Evolutionary conservation across 2,329 filamentous ascomycete species (phyloP).

Genomic region (Neurospora sp.): DNA sequence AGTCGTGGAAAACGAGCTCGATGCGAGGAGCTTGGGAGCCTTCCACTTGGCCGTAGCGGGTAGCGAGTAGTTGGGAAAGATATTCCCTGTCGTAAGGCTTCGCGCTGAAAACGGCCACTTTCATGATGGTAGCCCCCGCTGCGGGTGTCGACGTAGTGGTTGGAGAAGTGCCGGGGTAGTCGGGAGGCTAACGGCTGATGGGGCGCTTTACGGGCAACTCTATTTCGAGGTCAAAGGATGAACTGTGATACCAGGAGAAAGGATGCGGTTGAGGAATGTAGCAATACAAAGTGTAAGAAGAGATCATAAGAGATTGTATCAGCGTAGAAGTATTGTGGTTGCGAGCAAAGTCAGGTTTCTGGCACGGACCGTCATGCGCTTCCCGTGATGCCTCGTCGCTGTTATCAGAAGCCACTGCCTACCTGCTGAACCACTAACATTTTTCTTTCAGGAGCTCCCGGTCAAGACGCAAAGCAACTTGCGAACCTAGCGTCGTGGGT

Average conservation of each 20-base stretch:
- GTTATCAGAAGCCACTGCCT: not conserved
- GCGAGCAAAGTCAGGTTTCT: too few relatives aligned
- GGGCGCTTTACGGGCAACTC: not conserved
- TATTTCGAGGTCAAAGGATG: not conserved
- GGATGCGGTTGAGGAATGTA: not conserved
- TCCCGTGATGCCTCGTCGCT: not conserved
- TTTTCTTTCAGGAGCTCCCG: not conserved
- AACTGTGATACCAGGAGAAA: not conserved
- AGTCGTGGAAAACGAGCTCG: constrained; percentile 48
- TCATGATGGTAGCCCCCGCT: constrained; percentile 29
- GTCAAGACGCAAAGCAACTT: not conserved
- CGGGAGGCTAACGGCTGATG: not conserved
- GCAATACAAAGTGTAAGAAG: not conserved
- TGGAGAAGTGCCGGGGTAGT: not conserved
- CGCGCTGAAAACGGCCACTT: constrained; percentile 54
- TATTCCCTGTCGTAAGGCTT: constrained; percentile 54
- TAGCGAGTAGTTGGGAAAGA: constrained; percentile 33
- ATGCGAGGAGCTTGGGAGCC: constrained; percentile 19
- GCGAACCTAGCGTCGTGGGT: not conserved
- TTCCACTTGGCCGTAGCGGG: constrained; percentile 15
- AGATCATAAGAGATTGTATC: not conserved
- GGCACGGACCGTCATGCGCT: not conserved
- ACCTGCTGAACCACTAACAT: not conserved
- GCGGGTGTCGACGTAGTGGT: not conserved
- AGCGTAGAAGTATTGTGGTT: not conserved